phyloP scores from a whole-genome alignment of 1,284 basidiomycete species.

The Puccinia novopanici region DNA sequence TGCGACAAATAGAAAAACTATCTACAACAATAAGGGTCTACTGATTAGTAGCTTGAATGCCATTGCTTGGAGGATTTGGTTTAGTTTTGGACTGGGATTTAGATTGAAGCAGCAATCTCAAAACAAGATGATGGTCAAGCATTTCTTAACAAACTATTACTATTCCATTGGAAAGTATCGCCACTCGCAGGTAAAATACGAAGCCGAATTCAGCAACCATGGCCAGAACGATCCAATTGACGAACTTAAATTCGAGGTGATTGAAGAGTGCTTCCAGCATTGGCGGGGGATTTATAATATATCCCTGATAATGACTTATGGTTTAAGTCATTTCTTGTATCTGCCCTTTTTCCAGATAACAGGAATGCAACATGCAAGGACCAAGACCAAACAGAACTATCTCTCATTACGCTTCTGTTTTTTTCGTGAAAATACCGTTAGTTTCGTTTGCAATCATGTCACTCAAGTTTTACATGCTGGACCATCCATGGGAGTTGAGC shows the following conservation, averaged over 20 bases:
- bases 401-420: neutral
- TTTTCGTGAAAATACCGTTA: neutral
- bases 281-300: constrained; percentile 94
- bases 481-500: constrained; percentile 82
- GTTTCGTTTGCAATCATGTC: constrained; percentile 70
- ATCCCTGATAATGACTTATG: constrained; percentile 90
- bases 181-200: neutral
- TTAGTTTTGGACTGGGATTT: constrained; percentile 83
- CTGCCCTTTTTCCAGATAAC: constrained; percentile 63
- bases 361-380: neutral
- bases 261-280: constrained; percentile 86
- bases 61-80: constrained; percentile 80
- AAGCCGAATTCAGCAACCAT: constrained; percentile 2
- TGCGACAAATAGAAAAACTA: constrained; percentile 24
- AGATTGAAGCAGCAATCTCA: constrained; percentile 80
- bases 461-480: constrained; percentile 81
- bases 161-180: constrained; percentile 63
- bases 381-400: neutral
- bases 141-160: constrained; percentile 79
- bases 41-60: constrained; percentile 78
- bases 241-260: constrained; percentile 67
- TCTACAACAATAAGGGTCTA: constrained; percentile 32
- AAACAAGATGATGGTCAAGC: constrained; percentile 84
- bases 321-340: constrained; percentile 62
- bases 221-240: constrained; percentile 45